Conservation (phyloP, 164 flowering plant genomes). For the Taxillus chinensis region DNA sequence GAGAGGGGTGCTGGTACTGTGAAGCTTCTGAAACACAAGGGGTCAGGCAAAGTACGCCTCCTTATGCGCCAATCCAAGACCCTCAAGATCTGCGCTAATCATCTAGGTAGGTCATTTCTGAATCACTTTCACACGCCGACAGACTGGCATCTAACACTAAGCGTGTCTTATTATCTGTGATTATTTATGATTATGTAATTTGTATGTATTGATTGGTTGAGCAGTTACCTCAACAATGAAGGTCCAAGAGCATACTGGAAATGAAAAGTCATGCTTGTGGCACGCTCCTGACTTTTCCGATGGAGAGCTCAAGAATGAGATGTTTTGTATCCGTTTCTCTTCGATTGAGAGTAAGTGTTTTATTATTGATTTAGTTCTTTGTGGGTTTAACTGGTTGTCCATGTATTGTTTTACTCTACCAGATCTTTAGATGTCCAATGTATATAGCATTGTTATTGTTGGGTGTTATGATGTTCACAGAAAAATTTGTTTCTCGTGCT, state of each 20-base stretch:
- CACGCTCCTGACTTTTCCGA: constrained; percentile 63
- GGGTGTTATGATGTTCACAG: too few species aligned
- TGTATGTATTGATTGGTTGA: background rate
- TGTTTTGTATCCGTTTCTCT: constrained; percentile 48
- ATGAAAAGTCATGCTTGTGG: constrained; percentile 73
- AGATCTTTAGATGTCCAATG: too few species aligned
- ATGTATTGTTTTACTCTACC: too few species aligned
- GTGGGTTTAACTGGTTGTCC: too few species aligned
- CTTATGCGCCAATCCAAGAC: constrained; percentile 70
- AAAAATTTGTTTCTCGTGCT: too few species aligned
- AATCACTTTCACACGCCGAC: background rate
- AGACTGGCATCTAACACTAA: too few species aligned
- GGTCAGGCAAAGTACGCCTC: constrained; percentile 46
- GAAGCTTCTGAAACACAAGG: constrained; percentile 54
- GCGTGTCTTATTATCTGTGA: too few species aligned
- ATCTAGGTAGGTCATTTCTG: constrained; percentile 28
- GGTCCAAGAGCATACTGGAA: constrained; percentile 66
- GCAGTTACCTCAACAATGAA: constrained; percentile 49
- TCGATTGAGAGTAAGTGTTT: constrained; percentile 49
- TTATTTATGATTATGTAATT: too few species aligned
- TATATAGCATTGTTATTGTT: too few species aligned
- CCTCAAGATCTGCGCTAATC: constrained; percentile 72
- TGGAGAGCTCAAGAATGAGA: constrained; percentile 65
- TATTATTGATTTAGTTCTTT: background rate
- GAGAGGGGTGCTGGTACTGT: constrained; percentile 70